Evolutionary conservation across 345 rosid species (phyloP).

Genomic region (Arabis alpina): DNA sequence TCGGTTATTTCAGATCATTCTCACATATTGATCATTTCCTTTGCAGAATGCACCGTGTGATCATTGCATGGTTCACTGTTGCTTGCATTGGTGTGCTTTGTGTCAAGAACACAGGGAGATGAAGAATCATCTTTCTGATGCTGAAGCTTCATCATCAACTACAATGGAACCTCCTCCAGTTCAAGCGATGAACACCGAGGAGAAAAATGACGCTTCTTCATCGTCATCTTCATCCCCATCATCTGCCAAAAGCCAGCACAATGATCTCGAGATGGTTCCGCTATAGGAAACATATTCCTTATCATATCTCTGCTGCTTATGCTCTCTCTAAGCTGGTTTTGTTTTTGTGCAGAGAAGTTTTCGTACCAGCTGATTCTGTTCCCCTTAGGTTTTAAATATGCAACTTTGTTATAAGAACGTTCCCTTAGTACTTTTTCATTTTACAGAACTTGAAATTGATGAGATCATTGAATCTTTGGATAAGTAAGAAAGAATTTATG

Average conservation of each 20-base stretch:
- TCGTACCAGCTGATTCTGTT: conserved; percentile 33
- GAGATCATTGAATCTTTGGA: conserved; percentile 12
- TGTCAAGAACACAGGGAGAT: conserved; percentile 95
- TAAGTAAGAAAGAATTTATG: neutral
- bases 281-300: conserved; percentile 42
- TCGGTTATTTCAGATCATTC: conserved; percentile 6
- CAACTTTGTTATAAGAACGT: conserved; percentile 30
- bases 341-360: conserved; percentile 32
- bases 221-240: conserved; percentile 46
- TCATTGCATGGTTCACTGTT: conserved; percentile 82
- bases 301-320: conserved; percentile 26
- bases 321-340: conserved; percentile 19
- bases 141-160: conserved; percentile 48
- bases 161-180: conserved; percentile 72
- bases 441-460: neutral
- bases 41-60: conserved; percentile 84
- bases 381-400: conserved; percentile 16
- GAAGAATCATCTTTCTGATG: conserved; percentile 77
- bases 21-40: no score
- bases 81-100: conserved; percentile 90
- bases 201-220: conserved; percentile 38
- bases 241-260: conserved; percentile 46
- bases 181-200: conserved; percentile 68
- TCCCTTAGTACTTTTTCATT: conserved; percentile 12
- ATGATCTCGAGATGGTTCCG: conserved; percentile 59